Percentiles rank a stretch among this genome's conserved stretches.
Evolutionary conservation across 1,139 yeast genomes (phyloP).

Genomic region (Schwanniomyces etchellsii): DNA sequence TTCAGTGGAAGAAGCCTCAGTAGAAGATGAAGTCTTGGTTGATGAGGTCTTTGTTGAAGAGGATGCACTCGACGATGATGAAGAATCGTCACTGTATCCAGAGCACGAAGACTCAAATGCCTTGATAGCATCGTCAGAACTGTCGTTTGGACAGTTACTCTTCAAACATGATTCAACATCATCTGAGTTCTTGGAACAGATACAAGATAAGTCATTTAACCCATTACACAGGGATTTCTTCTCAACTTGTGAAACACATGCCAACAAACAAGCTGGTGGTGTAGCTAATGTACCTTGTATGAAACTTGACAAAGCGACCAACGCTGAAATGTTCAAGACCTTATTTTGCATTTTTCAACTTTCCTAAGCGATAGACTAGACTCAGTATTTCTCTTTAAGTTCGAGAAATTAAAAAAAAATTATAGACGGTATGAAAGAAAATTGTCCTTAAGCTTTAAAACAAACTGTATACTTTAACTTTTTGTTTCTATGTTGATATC

Average conservation of each 20-base stretch:
- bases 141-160: constrained; percentile 54
- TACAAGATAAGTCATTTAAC: constrained; percentile 59
- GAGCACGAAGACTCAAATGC: constrained; percentile 54
- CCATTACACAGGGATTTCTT: constrained; percentile 49
- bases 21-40: constrained; percentile 1
- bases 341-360: constrained; percentile 2
- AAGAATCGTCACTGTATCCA: constrained; percentile 21
- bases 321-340: constrained; percentile 32
- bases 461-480: too few species aligned
- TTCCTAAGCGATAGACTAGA: constrained; percentile 5
- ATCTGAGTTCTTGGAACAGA: constrained; percentile 50
- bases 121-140: constrained; percentile 47
- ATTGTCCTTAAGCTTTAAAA: too few species aligned
- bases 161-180: constrained; percentile 57
- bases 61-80: constrained; percentile 6
- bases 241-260: constrained; percentile 74
- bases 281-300: constrained; percentile 54
- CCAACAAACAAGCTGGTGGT: constrained; percentile 86
- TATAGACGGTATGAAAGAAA: too few species aligned
- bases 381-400: neutral
- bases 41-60: constrained; percentile 6
- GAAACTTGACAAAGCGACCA: constrained; percentile 47
- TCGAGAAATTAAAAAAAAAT: too few species aligned
- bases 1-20: constrained; percentile 1
- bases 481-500: too few species aligned